These are phyloP conservation scores for Alternaria brassicicola DNA, from an alignment of 2,329 filamentous ascomycete species.

Conservation along the genomic window DNA sequence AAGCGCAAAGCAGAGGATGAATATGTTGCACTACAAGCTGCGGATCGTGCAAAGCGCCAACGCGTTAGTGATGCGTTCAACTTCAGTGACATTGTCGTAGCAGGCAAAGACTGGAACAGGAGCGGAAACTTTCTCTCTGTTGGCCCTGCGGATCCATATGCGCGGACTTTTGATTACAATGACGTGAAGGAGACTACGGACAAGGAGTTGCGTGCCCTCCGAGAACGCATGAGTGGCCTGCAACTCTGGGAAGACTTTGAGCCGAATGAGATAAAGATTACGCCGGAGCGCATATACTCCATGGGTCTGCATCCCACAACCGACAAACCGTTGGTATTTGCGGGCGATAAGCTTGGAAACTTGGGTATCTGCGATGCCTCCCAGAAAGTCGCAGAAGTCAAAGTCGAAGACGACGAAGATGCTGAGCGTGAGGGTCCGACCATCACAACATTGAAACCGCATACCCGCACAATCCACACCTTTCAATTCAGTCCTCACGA, in stretches of 20 bases:
- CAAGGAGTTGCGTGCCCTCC: slow-evolving; percentile 72
- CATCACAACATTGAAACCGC: slow-evolving; percentile 89
- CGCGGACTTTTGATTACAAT: slow-evolving; percentile 84
- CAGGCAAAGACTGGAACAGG: slow-evolving; percentile 76
- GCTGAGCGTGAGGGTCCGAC: slow-evolving; percentile 70
- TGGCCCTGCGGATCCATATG: slow-evolving; percentile 77
- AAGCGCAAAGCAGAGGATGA: slow-evolving; percentile 73
- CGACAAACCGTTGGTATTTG: slow-evolving; percentile 87
- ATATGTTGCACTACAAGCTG: slow-evolving; percentile 61
- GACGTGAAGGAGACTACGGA: slow-evolving; percentile 81
- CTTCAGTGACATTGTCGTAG: slow-evolving; percentile 78
- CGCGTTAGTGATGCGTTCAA: slow-evolving; percentile 71
- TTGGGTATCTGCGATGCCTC: slow-evolving; percentile 91
- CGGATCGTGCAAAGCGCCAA: slow-evolving; percentile 65
- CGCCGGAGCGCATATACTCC: slow-evolving; percentile 62
- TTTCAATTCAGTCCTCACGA: slow-evolving; percentile 79
- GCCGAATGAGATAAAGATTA: slow-evolving; percentile 63
- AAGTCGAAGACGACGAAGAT: slow-evolving; percentile 67
- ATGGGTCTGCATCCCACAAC: slow-evolving; percentile 86
- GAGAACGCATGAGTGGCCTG: slow-evolving; percentile 77
- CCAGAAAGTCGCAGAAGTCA: slow-evolving; percentile 63
- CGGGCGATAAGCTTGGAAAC: slow-evolving; percentile 91
- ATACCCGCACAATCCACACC: slow-evolving; percentile 84
- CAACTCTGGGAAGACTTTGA: slow-evolving; percentile 83
- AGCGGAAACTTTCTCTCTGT: slow-evolving; percentile 70